Base-by-base conservation (phyloP, 2,329 filamentous ascomycete genomes). In the Didymella keratinophila region DNA sequence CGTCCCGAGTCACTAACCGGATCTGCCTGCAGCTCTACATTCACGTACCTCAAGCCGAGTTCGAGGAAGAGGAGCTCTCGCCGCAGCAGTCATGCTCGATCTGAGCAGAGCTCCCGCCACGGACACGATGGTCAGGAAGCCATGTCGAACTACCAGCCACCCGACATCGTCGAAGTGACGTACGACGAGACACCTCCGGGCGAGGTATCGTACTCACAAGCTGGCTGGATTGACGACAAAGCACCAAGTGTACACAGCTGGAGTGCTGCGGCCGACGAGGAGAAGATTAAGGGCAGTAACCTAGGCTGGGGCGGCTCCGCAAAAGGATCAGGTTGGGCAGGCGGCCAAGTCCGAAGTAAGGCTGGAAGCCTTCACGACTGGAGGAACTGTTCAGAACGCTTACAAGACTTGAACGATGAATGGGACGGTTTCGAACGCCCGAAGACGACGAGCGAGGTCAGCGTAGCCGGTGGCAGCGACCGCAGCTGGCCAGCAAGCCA, bases 351-450 rank as follows among this genome's bases (percentile, higher is more conserved):
- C 3, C 20, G 20, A 1, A 43, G 25, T 14, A 46, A 16, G 21
- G 2, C 43, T 18, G 12, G 9, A 14, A 43, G 39, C 44, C 12
- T 21, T 7, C 36, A 43, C 14, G 14, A 28, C 7, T 47, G 42
- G 45, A 32, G 25, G 21, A 37, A 41, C 14, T 14, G 28, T 32
- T 32, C 28, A 28, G 30, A 8, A n/a, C 11, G 30, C 5, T 28
- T 12, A 4, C 2, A 45, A 1, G 4, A 34, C 18, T 27, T 5
- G 11, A 8, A 21, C 18, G 36, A 10, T 59, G 53, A 61, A 44
- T 71, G 67, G 68, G 63, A 71, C 20, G 68, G 68, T 2, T 69
- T 58, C 10, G 68, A 71, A 47, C 49, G 54, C 12, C 50, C 25
- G 6, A 71, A 68, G 51, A 58, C 57, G 8, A 23, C 42, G 18